These are phyloP conservation scores for Miamiensis avidus DNA, from an alignment of 169 alveolate genomes.

Conservation along the genomic window DNA sequence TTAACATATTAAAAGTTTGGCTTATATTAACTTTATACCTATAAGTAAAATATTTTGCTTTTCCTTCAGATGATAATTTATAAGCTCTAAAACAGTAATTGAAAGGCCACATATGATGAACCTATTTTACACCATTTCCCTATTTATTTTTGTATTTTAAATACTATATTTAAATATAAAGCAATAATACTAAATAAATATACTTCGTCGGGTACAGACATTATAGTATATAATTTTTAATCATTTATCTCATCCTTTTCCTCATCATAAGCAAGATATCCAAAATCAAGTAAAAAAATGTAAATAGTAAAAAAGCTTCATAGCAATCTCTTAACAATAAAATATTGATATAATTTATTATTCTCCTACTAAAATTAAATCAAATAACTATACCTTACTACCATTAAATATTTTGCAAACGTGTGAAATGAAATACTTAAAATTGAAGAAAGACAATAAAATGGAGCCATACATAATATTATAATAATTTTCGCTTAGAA, in stretches of 20 bases:
- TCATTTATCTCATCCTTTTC: slow-evolving; percentile 21
- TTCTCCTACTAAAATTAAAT: no score
- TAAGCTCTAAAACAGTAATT: slow-evolving; percentile 41
- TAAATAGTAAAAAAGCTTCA: not conserved
- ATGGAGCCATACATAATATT: not conserved
- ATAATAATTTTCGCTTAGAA: not conserved
- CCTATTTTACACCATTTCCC: slow-evolving; percentile 26
- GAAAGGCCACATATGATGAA: slow-evolving; percentile 42
- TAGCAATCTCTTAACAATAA: not conserved
- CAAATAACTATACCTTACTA: not conserved
- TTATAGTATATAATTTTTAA: slow-evolving; percentile 35
- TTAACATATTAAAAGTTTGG: no score
- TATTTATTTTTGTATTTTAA: slow-evolving; percentile 23
- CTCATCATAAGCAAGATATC: slow-evolving; percentile 45
- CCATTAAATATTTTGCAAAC: not conserved
- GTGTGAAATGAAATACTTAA: no score
- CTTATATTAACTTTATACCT: no score
- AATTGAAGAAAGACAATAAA: not conserved
- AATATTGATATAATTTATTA: no score
- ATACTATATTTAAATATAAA: slow-evolving; percentile 31
- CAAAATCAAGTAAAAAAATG: slow-evolving; percentile 3
- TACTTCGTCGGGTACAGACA: slow-evolving; percentile 32
- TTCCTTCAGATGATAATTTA: slow-evolving; percentile 31
- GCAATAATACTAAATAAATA: slow-evolving; percentile 4
- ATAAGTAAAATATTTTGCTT: slow-evolving; percentile 52